phyloP scores from a whole-genome alignment of 306 rosid species.

The Comarum palustre region DNA sequence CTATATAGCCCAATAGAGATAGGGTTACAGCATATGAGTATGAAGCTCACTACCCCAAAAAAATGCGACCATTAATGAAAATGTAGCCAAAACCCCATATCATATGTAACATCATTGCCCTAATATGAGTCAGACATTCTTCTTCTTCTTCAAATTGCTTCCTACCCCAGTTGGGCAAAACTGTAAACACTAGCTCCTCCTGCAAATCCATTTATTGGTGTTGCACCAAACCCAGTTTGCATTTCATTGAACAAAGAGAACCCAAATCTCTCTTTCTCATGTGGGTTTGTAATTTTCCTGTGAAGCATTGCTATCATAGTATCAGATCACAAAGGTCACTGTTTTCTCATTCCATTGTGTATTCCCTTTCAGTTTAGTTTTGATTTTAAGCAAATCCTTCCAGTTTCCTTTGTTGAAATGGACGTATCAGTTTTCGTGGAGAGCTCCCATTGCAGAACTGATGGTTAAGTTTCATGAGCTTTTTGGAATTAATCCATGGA shows the following conservation, averaged over 20 bases:
- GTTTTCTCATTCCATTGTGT: slow-evolving; percentile 39
- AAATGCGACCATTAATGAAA: slow-evolving; percentile 42
- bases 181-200: slow-evolving; percentile 8
- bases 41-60: slow-evolving; percentile 10
- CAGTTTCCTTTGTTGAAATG: slow-evolving; percentile 36
- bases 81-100: background rate
- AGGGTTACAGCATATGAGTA: background rate
- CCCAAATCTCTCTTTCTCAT: slow-evolving; percentile 12
- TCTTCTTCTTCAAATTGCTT: slow-evolving; percentile 26
- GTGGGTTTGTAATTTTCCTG: background rate
- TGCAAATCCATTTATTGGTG: background rate
- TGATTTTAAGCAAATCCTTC: slow-evolving; percentile 16
- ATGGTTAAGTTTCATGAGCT: slow-evolving; percentile 16
- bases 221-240: background rate
- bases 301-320: slow-evolving; percentile 40
- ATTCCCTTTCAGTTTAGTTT: slow-evolving; percentile 44
- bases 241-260: slow-evolving; percentile 5
- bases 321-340: slow-evolving; percentile 16
- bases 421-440: slow-evolving; percentile 38
- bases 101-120: slow-evolving; percentile 23
- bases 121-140: slow-evolving; percentile 39
- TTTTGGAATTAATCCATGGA: background rate
- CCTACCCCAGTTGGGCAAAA: slow-evolving; percentile 8
- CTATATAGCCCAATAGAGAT: slow-evolving; percentile 14
- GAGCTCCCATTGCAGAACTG: background rate